Conservation (phyloP, 2,329 filamentous ascomycete species). For the Penicillium aurantiogriseum region DNA sequence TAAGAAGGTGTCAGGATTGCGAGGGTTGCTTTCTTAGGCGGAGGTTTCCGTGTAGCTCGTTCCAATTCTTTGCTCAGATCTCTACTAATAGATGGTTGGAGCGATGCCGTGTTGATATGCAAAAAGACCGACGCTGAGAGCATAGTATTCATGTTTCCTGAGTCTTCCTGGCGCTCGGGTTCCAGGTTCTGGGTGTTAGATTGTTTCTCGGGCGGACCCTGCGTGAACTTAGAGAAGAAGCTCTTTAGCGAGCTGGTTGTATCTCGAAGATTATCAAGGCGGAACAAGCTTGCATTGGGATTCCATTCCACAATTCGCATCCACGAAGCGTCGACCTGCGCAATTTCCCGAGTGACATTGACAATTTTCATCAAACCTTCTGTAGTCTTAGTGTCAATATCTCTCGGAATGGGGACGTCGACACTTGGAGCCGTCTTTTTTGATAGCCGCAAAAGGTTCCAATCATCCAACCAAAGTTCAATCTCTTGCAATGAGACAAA, state of each 20-base stretch:
- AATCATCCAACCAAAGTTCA: conserved; percentile 88
- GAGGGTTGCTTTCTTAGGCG: conserved; percentile 80
- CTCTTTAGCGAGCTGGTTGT: conserved; percentile 64
- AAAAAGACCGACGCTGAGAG: conserved; percentile 82
- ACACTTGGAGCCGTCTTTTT: conserved; percentile 84
- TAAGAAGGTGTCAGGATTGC: conserved; percentile 89
- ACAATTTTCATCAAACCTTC: conserved; percentile 85
- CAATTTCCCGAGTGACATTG: conserved; percentile 77
- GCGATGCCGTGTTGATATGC: conserved; percentile 77
- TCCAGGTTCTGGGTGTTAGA: conserved; percentile 53
- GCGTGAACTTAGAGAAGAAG: conserved; percentile 78
- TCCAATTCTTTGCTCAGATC: conserved; percentile 83
- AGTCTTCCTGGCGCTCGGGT: conserved; percentile 60
- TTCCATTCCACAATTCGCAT: conserved; percentile 89
- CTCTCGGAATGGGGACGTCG: conserved; percentile 69
- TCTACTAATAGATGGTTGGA: conserved; percentile 71
- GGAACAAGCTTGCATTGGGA: conserved; percentile 49
- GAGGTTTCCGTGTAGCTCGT: conserved; percentile 94
- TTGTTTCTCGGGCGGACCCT: conserved; percentile 45
- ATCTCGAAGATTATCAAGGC: conserved; percentile 41
- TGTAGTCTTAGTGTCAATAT: conserved; percentile 77
- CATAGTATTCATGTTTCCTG: conserved; percentile 68
- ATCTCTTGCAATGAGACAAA: conserved; percentile 88
- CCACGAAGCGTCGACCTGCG: conserved; percentile 87
- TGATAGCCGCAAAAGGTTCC: conserved; percentile 70